Evolutionary conservation across 257 asterid species (phyloP).

Genomic region (Salvia hispanica): DNA sequence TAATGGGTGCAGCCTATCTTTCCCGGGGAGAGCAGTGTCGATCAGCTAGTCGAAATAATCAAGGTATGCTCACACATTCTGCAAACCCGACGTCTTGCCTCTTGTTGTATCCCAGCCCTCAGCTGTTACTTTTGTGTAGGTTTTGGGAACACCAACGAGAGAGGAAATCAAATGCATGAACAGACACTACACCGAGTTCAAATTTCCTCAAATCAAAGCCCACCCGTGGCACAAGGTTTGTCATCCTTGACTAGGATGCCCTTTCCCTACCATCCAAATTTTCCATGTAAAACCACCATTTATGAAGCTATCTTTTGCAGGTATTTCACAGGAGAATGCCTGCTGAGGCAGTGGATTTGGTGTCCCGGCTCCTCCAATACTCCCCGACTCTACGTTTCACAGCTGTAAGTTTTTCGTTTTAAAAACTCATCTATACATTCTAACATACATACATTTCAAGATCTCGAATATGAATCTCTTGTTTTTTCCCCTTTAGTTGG

Average conservation of each 20-base stretch:
- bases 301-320: slow-evolving; percentile 38
- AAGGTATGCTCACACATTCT: slow-evolving; percentile 47
- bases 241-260: background rate
- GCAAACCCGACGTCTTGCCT: background rate
- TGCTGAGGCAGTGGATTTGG: slow-evolving; percentile 82
- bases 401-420: slow-evolving; percentile 59
- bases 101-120: slow-evolving; percentile 5
- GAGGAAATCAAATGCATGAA: slow-evolving; percentile 98
- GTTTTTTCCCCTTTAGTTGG: slow-evolving; percentile 51
- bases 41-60: slow-evolving; percentile 86
- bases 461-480: slow-evolving; percentile 6
- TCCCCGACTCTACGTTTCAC: slow-evolving; percentile 90
- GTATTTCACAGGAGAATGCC: slow-evolving; percentile 74
- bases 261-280: background rate
- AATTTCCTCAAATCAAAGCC: slow-evolving; percentile 92
- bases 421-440: background rate
- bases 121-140: slow-evolving; percentile 37
- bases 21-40: slow-evolving; percentile 94
- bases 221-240: slow-evolving; percentile 96
- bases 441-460: background rate
- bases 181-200: slow-evolving; percentile 78
- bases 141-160: slow-evolving; percentile 89
- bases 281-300: background rate
- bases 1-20: slow-evolving; percentile 69
- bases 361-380: slow-evolving; percentile 86